These are phyloP conservation scores for Cylindrotheca closterium DNA, from an alignment of 108 stramenopile species.

Conservation along the genomic window DNA sequence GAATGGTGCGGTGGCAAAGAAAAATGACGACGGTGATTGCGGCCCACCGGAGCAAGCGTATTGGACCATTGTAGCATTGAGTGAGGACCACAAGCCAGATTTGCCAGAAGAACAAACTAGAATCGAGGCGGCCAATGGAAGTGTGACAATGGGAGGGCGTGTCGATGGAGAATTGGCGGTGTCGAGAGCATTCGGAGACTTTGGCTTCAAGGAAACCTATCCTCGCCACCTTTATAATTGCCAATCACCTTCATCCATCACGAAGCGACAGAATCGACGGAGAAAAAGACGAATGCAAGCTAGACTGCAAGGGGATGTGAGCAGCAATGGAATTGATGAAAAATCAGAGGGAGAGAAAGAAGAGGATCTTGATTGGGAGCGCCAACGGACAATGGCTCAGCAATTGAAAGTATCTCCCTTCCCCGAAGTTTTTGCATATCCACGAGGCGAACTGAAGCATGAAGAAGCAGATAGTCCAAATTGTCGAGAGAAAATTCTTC, in stretches of 20 bases:
- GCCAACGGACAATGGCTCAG: constrained; percentile 1
- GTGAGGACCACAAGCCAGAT: constrained; percentile 92
- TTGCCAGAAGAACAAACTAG: constrained; percentile 62
- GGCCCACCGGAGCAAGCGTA: no score
- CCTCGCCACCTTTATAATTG: constrained; percentile 19
- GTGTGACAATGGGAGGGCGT: constrained; percentile 61
- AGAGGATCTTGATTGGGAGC: constrained; percentile 2
- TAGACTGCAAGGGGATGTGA: no score
- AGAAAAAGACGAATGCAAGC: no score
- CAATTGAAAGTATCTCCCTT: constrained; percentile 84
- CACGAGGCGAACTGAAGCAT: no score
- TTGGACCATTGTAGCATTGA: constrained; percentile 58
- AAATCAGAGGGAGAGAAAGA: constrained; percentile 10
- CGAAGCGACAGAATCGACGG: neutral
- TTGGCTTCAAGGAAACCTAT: constrained; percentile 70
- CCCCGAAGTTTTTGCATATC: constrained; percentile 70
- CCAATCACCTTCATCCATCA: neutral
- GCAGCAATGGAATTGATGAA: no score
- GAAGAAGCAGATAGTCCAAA: no score
- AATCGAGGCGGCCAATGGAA: constrained; percentile 67
- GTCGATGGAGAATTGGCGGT: constrained; percentile 94
- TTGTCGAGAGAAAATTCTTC: constrained; percentile 77
- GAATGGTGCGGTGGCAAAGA: no score
- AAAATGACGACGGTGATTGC: no score
- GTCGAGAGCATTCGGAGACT: constrained; percentile 87